Evolutionary conservation across 164 flowering plant species (phyloP).

Genomic region (Chimonanthus salicifolius): DNA sequence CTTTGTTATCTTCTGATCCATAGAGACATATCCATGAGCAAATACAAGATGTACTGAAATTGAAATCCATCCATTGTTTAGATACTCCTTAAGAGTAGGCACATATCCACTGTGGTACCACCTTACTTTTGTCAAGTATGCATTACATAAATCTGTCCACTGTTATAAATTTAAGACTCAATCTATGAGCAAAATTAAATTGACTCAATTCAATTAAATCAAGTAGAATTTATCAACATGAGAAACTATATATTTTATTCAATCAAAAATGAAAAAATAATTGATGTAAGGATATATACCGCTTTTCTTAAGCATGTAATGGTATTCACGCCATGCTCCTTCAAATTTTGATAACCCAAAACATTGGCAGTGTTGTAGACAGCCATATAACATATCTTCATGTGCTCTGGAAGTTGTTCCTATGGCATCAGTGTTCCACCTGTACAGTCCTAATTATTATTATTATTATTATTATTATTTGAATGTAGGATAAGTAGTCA

Average conservation of each 20-base stretch:
- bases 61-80: too few relatives aligned
- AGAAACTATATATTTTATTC: not conserved
- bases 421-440: not conserved
- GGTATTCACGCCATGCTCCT: not conserved
- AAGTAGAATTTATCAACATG: not conserved
- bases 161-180: not conserved
- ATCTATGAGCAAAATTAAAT: too few relatives aligned
- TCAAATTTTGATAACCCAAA: not conserved
- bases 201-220: too few relatives aligned
- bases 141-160: not conserved
- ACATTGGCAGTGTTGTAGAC: not conserved
- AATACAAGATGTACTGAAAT: too few relatives aligned
- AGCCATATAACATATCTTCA: constrained; percentile 1
- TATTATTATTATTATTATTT: too few relatives aligned
- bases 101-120: too few relatives aligned
- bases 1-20: too few relatives aligned
- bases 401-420: not conserved
- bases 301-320: not conserved
- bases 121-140: too few relatives aligned
- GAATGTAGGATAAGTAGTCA: too few relatives aligned
- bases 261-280: not conserved
- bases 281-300: not conserved
- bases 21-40: too few relatives aligned
- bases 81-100: too few relatives aligned
- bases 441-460: not conserved